Percentiles rank a stretch among this genome's conserved stretches.
phyloP scores from a whole-genome alignment of 352 stramenopile genomes.

The Phytophthora hibernalis region DNA sequence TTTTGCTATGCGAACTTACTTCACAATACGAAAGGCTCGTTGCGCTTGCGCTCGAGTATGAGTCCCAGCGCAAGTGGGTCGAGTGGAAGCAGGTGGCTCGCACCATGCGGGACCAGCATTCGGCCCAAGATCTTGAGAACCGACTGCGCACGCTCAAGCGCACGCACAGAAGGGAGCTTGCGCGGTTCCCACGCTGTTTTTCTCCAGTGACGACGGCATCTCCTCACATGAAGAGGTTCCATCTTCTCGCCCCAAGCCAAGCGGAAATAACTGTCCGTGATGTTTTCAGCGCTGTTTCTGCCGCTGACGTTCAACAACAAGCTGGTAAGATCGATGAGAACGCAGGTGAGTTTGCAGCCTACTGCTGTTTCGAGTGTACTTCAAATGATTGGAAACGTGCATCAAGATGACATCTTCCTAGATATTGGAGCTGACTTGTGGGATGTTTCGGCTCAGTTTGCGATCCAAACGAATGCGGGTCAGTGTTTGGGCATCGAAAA shows the following conservation, averaged over 20 bases:
- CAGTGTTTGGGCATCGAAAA: conserved; percentile 16
- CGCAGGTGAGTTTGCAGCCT: conserved; percentile 5
- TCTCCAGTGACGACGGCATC: background rate
- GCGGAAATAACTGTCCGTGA: conserved; percentile 6
- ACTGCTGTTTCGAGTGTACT: conserved; percentile 4
- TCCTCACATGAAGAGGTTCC: background rate
- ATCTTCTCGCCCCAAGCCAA: background rate
- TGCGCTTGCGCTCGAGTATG: background rate
- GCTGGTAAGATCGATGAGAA: conserved; percentile 12
- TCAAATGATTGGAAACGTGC: conserved; percentile 4
- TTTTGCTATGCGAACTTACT: background rate
- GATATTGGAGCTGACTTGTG: conserved; percentile 8
- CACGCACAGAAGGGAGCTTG: conserved; percentile 1
- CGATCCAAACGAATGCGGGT: conserved; percentile 7
- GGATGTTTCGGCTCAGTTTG: conserved; percentile 8
- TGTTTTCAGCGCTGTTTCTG: conserved; percentile 11
- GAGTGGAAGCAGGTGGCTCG: background rate
- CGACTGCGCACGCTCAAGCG: conserved; percentile 1
- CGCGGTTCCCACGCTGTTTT: conserved; percentile 4
- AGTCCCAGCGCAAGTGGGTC: background rate
- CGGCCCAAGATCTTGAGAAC: background rate
- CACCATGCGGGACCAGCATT: background rate
- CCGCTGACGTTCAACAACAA: conserved; percentile 6
- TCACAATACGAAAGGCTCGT: background rate
- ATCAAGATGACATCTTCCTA: conserved; percentile 10